Evolutionary conservation across 1,284 basidiomycete genomes (phyloP).

Genomic region (Xanthoconium separans): DNA sequence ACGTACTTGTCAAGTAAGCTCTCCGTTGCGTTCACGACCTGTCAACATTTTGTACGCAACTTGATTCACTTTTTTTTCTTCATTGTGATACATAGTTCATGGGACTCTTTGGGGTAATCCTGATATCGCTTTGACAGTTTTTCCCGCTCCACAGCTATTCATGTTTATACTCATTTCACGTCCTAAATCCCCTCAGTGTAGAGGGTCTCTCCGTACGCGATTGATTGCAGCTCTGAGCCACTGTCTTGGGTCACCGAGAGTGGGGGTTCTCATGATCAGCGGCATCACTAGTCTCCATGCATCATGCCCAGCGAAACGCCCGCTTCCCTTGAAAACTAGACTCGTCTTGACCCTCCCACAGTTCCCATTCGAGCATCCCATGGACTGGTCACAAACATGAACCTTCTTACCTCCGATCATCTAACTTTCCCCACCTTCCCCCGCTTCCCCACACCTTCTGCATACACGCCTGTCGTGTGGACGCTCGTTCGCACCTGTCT

Average conservation of each 20-base stretch:
- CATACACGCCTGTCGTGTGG: neutral
- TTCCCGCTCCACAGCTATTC: constrained; percentile 13
- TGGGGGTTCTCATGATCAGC: neutral
- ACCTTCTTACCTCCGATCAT: constrained; percentile 9
- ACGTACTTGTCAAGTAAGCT: constrained; percentile 10
- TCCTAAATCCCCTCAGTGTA: neutral
- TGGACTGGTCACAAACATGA: constrained; percentile 9
- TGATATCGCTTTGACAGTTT: constrained; percentile 7
- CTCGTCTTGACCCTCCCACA: constrained; percentile 8
- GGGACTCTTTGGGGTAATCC: constrained; percentile 18
- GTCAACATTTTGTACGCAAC: constrained; percentile 9
- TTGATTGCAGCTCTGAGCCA: neutral
- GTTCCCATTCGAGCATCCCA: neutral
- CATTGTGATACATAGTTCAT: neutral
- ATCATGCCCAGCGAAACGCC: neutral
- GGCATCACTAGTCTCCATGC: neutral
- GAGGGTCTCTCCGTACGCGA: neutral
- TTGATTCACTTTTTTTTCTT: constrained; percentile 6
- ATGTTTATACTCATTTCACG: constrained; percentile 3
- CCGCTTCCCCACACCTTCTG: constrained; percentile 24
- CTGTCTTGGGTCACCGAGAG: neutral
- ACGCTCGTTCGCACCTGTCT: neutral
- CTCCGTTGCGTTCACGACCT: constrained; percentile 5
- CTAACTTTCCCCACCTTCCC: constrained; percentile 21
- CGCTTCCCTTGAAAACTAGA: neutral